Percentiles rank a stretch among this genome's conserved stretches.
These are phyloP conservation scores for Arachnomyces sp. DNA, from an alignment of 2,329 filamentous ascomycete species.

Conservation along the genomic window DNA sequence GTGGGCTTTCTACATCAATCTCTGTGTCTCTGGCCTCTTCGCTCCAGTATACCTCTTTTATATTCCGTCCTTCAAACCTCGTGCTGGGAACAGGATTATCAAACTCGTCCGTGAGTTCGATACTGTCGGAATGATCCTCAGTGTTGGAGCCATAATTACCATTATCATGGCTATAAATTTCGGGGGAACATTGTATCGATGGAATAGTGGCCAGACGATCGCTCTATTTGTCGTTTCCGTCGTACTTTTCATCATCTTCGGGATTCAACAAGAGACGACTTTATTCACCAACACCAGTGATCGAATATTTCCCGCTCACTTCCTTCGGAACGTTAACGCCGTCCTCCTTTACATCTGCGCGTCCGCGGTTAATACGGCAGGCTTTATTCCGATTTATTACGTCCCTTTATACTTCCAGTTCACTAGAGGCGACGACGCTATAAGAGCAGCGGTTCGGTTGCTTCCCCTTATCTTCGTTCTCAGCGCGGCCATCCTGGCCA, in stretches of 20 bases:
- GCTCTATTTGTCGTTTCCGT: slow-evolving; percentile 41
- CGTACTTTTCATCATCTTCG: slow-evolving; percentile 37
- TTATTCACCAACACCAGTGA: slow-evolving; percentile 36
- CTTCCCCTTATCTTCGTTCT: slow-evolving; percentile 24
- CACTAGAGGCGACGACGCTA: slow-evolving; percentile 31
- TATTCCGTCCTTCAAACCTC: slow-evolving; percentile 23
- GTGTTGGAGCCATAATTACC: slow-evolving; percentile 29
- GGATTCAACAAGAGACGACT: slow-evolving; percentile 33
- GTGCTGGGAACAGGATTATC: slow-evolving; percentile 13
- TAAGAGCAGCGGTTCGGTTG: slow-evolving; percentile 23
- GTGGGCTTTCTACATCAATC: slow-evolving; percentile 45
- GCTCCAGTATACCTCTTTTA: slow-evolving; percentile 37
- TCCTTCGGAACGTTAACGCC: slow-evolving; percentile 32
- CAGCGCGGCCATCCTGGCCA: slow-evolving; percentile 15
- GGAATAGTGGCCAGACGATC: slow-evolving; percentile 39
- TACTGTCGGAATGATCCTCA: slow-evolving; percentile 38
- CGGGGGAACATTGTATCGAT: slow-evolving; percentile 42
- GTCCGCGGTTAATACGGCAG: slow-evolving; percentile 27
- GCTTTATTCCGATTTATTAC: slow-evolving; percentile 42
- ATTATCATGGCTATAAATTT: slow-evolving; percentile 44
- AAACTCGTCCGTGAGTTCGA: slow-evolving; percentile 30
- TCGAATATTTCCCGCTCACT: slow-evolving; percentile 39
- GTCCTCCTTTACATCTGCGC: slow-evolving; percentile 39
- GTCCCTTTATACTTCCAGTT: slow-evolving; percentile 50
- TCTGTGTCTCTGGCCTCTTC: slow-evolving; percentile 37